Evolutionary conservation across 208 protist genomes (phyloP).

Genomic region (Acanthamoeba lenticulata): DNA sequence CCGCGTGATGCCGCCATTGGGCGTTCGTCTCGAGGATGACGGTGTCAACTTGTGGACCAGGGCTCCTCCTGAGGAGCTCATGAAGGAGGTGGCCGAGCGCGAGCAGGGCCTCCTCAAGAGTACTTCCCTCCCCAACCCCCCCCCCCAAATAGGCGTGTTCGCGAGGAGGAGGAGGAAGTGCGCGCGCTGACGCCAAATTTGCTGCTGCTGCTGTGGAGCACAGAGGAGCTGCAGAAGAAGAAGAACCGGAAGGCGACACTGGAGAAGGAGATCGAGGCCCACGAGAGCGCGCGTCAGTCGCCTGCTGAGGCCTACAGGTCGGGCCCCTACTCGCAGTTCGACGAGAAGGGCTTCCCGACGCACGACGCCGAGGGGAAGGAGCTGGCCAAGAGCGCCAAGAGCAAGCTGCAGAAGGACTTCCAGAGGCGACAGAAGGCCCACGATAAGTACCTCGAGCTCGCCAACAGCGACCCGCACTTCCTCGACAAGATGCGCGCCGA

Average conservation of each 20-base stretch:
- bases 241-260: conserved; percentile 58
- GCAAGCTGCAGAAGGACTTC: conserved; percentile 75
- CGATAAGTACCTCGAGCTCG: conserved; percentile 65
- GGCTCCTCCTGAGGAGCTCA: neutral
- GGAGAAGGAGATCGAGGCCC: conserved; percentile 38
- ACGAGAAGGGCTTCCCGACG: conserved; percentile 81
- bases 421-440: conserved; percentile 80
- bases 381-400: conserved; percentile 76
- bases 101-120: neutral
- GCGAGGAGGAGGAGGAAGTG: neutral
- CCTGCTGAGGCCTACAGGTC: conserved; percentile 69
- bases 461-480: conserved; percentile 8
- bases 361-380: conserved; percentile 79
- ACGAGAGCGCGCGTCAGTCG: neutral
- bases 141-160: neutral
- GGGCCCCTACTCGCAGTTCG: conserved; percentile 75
- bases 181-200: neutral
- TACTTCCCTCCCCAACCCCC: neutral
- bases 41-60: conserved; percentile 37
- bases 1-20: conserved; percentile 79
- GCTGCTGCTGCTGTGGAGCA: neutral
- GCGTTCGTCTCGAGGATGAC: conserved; percentile 82
- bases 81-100: neutral
- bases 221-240: neutral
- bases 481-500: neutral